Evolutionary conservation across 208 protist genomes (phyloP).

Genomic region (Leishmania gerbilli): DNA sequence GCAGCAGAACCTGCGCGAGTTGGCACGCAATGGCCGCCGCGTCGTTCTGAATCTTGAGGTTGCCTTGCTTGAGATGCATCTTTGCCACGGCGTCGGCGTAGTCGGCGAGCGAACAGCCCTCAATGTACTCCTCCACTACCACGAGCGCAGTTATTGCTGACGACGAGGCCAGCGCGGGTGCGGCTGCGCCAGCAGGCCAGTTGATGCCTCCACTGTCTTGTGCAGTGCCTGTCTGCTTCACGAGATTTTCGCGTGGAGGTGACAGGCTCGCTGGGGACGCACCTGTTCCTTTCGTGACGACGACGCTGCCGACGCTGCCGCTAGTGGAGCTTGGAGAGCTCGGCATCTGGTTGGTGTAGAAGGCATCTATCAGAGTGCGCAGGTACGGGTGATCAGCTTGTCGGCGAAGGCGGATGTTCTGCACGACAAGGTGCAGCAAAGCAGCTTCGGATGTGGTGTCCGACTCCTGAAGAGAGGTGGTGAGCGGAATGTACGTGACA

Average conservation of each 20-base stretch:
- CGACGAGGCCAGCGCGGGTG: neutral
- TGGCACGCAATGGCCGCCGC: slow-evolving; percentile 20
- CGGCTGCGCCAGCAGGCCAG: neutral
- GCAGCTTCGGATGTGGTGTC: slow-evolving; percentile 5
- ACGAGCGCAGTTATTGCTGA: slow-evolving; percentile 7
- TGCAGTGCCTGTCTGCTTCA: neutral
- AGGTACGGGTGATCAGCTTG: slow-evolving; percentile 26
- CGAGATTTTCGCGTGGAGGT: neutral
- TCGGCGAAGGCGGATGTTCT: slow-evolving; percentile 21
- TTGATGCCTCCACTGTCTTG: neutral
- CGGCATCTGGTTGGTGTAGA: slow-evolving; percentile 17
- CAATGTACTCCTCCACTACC: slow-evolving; percentile 22
- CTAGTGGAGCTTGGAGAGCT: neutral
- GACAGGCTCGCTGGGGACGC: neutral
- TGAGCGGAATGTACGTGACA: slow-evolving; percentile 30
- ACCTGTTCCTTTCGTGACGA: neutral
- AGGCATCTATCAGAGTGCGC: slow-evolving; percentile 26
- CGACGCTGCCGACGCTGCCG: neutral
- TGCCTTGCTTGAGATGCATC: neutral
- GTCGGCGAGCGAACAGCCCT: slow-evolving; percentile 29
- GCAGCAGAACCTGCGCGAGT: slow-evolving; percentile 14
- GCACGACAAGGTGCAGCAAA: slow-evolving; percentile 2
- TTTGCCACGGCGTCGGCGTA: slow-evolving; percentile 21
- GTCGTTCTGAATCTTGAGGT: slow-evolving; percentile 14
- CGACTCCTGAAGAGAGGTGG: slow-evolving; percentile 16